Conservation (phyloP, 2,329 filamentous ascomycete genomes). For the Chrysoporthe puriensis region DNA sequence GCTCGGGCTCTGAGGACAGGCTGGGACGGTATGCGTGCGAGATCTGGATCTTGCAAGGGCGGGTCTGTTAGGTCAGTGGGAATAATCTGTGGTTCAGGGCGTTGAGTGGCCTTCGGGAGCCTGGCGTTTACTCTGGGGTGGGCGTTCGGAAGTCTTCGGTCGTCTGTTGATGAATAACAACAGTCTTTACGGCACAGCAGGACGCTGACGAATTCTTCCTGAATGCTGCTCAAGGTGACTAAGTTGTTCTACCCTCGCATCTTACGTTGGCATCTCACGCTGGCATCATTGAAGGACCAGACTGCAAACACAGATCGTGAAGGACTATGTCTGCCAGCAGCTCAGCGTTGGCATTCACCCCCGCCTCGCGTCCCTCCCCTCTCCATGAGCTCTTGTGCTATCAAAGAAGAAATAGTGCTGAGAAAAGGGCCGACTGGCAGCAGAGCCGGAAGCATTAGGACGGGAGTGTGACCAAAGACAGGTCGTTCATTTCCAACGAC, state of each 20-base stretch:
- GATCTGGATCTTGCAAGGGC: background rate
- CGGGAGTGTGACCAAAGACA: background rate
- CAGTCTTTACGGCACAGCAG: background rate
- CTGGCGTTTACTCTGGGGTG: background rate
- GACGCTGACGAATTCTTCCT: background rate
- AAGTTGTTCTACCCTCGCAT: background rate
- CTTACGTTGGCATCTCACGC: background rate
- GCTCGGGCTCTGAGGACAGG: constrained; percentile 6
- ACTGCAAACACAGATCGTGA: background rate
- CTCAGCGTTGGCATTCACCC: background rate
- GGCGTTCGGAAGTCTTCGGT: background rate
- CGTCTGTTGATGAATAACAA: background rate
- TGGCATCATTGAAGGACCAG: background rate
- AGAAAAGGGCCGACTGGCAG: background rate
- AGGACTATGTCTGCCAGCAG: background rate
- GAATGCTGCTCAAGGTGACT: background rate
- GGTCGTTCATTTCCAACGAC: background rate
- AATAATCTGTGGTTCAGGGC: background rate
- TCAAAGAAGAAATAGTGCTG: background rate
- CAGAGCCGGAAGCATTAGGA: background rate
- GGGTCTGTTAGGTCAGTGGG: background rate
- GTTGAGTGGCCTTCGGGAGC: background rate
- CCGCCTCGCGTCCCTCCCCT: background rate
- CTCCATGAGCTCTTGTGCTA: background rate
- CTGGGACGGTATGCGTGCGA: background rate